Base-by-base conservation (phyloP, 331 rosid genomes). In the Quercus tomentella region DNA sequence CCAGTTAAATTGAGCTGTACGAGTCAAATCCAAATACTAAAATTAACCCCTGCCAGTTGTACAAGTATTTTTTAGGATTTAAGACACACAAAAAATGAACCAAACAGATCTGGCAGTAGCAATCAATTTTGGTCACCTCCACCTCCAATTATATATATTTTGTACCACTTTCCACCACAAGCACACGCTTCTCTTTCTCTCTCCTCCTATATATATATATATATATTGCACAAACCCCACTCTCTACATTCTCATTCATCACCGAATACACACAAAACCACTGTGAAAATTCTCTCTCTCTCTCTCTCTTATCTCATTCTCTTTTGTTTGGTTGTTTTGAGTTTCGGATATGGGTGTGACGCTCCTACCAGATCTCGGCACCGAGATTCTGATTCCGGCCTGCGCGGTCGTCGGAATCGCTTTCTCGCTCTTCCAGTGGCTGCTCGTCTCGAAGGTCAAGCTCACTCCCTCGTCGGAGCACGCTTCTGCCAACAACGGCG, bases 341-440 rank as follows among this genome's bases (percentile, higher is more conserved):
- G 33, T 35, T 18, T 16, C 2, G 54, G 80, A 74, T 77, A 95
- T 95, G 99, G 96, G 90, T 69, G 86, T 82, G 73, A 23, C 84
- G 41, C 33, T 95, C 72, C 91, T 95, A 74, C 91, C 98, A 77
- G 98, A 89, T 91, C 92, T 95, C 83, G 97, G 87, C 0, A 60
- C 97, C 12, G 88, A 95, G 97, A 88, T 95, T 77, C 61, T 95
- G 80, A 90, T 95, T 72, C 98, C 99, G 15, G 79, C 82, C 0
- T 95, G 97, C 22, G 94, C 99, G n/a, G 45, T 95, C 26, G 37
- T 95, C 20, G 98, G 96, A 35, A 91, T 93, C 55, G 82, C 5
- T 15, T 93, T 95, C 80, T 89, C 99, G 3, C 78, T 95, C 20
- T 67, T 78, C 21, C 98, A 93, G 86, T 95, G 97, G 97, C 7